Evolutionary conservation across 2,329 filamentous ascomycete species (phyloP), one percentile per base, ranked within the genome.

Genomic region (Fusarium dlaminii): DNA sequence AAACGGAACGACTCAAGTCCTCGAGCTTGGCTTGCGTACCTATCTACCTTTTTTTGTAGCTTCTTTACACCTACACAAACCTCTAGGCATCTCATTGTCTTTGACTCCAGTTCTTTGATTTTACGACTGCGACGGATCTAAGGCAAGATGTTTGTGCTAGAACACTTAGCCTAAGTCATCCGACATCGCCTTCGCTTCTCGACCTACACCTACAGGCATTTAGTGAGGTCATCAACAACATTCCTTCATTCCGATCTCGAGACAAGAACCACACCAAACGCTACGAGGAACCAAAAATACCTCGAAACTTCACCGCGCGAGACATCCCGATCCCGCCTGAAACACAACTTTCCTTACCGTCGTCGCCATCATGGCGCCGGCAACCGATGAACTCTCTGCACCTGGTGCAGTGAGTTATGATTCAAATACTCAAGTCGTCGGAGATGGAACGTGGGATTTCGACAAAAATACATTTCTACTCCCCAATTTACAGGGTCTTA

Each of bases 391-490:
- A 77, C 86, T 93, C 78, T 92, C 92, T 74, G 87, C 92, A 74
- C 88, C 93, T 56, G 93, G 93, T 79, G 90, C 90, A 82, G 92
- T 90, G 80, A 90, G 87, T 74, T 96, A 96, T 83, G 87, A 88
- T 76, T 94, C 92, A 58, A 87, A 91, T 79, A 93, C 91, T n/a
- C 86, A 95, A 87, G 87, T 86, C 63, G 93, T 96, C 22, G 93
- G 93, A 72, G 94, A 96, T 80, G 94, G 94, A 29, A 96, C 94
- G 39, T 96, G 94, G 93, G 92, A 95, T 78, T 92, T 92, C 65
- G 86, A 88, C 67, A 92, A 92, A 80, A 94, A 95, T 79, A 91
- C 89, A 24, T 96, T 96, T 80, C 84, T 96, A 61, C 84, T 96
- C 58, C 94, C 94, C 40, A 95, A 95, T 79, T 84, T 96, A 51